Base-by-base conservation (phyloP, 177 flowering plant genomes). In the Vitis hybrid region DNA sequence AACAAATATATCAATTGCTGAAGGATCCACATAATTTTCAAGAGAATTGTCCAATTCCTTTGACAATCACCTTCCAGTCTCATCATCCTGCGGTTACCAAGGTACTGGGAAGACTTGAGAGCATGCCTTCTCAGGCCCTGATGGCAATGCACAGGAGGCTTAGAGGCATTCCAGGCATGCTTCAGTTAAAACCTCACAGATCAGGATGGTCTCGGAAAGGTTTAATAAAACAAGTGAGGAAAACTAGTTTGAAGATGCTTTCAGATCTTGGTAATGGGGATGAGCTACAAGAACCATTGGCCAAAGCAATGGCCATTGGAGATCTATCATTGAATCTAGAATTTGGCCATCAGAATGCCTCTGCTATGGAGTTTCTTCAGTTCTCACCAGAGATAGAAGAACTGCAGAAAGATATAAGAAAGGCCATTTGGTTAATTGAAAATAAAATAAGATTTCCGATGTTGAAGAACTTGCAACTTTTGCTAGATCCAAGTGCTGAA, bases 271-370 rank as follows among this genome's bases (percentile, higher is more conserved):
- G 60, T 49, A 75, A 72, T 72, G 78, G 75, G 14, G 92, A 81
- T 64, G 80, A 76, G 47, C 72, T 88, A 18, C 92, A 64, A 33
- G 79, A 79, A 66, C 83, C 80, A 33, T 78, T 95, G 60, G 86
- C 90, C 54, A 86, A 85, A 82, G 92, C 97, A 54, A 78, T 92
- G 86, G 82, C 82, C 13, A 76, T 90, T 55, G 92, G 86, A 53
- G 74, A 75, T 59, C 84, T 92, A 71, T 81, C 87, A 20, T 56
- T 79, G 59, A 88, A 80, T 70, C 75, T 82, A 22, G 62, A 31
- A 49, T n/a, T 63, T 4, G 82, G 83, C 38, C 20, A 56, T 74
- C 71, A 59, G 17, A 72, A 71, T 75, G 58, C 73, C 6, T 62
- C 63, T 44, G 12, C 65, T 24, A 60, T 73, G 1, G 80, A 81